Base-by-base conservation (phyloP, 805 yeast genomes). In the Ogataea henricii region DNA sequence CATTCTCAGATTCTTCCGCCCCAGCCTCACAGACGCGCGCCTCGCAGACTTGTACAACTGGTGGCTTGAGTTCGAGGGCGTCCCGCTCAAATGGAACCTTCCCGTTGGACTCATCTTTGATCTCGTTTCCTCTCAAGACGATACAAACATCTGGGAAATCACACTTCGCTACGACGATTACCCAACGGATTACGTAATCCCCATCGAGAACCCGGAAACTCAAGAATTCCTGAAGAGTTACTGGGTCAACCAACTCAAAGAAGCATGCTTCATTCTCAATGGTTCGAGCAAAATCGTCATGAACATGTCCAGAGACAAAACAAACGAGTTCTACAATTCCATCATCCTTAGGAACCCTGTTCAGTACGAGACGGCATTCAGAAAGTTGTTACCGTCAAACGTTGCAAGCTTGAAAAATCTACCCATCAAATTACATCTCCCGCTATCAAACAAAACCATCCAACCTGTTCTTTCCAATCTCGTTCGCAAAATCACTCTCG, bases 251-350 rank as follows among this genome's bases (percentile, higher is more conserved):
- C 89, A 82, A 49, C 68, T 89, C 62, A 92, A 94, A 59, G 97
- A 92, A 60, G 78, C 89, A 4, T 82, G 89, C 58, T 89, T 76
- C 58, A 79, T 89, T 0, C 64, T 87, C 30, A 81, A 84, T 54
- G 96, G 96, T 0, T 77, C 81, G n/a, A 76, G 96, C 5, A 89
- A 86, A 51, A 76, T 82, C 2, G 79, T 92, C n/a, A 86, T 92
- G 96, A 74, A 74, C 21, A 68, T 92, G 46, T 79, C 94, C 5
- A 82, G 80, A 51, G 73, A 72, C 1, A 83, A 85, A 43, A 77
- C 92, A 0, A 65, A 70, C 20, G 59, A 60, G 1, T 69, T 89
- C 40, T 87, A 91, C 87, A 55, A 69, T 1, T 55, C 73, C 69
- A 60, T 67, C 49, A 30, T 52, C 40, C 44, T 61, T 46, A 54